These are phyloP conservation scores for Amphicarpaea edgeworthii DNA, from an alignment of 306 rosid genomes.

Conservation along the genomic window DNA sequence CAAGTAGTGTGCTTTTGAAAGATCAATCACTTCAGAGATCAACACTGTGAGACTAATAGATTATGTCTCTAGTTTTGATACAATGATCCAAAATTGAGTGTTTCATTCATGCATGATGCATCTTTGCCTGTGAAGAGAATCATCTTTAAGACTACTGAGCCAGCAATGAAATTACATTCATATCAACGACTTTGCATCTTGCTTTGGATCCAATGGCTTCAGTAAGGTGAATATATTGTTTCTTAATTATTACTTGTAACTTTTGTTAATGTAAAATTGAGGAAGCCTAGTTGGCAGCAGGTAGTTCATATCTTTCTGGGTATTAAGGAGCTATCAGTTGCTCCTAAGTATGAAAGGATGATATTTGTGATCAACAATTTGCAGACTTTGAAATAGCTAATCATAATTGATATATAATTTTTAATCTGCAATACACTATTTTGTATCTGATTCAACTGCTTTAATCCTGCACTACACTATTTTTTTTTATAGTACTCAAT, in stretches of 20 bases:
- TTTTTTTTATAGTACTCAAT: neutral
- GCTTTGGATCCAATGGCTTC: conserved; percentile 2
- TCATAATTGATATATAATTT: neutral
- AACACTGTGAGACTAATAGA: conserved; percentile 17
- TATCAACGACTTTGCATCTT: conserved; percentile 22
- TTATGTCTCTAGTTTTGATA: conserved; percentile 7
- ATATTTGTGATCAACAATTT: neutral
- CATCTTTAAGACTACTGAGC: too few species aligned
- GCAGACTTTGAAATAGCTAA: neutral
- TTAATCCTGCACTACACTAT: neutral
- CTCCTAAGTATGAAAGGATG: neutral
- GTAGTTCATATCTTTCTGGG: neutral
- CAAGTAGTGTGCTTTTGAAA: neutral
- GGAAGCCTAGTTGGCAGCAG: neutral
- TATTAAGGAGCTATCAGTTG: conserved; percentile 4
- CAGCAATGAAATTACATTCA: neutral
- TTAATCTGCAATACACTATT: neutral
- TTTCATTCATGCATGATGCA: too few species aligned
- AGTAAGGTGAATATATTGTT: conserved; percentile 13
- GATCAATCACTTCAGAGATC: neutral
- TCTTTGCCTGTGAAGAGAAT: too few species aligned
- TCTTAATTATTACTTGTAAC: conserved; percentile 1
- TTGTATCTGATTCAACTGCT: neutral
- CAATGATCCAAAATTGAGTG: neutral
- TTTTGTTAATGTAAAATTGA: conserved; percentile 9